Evolutionary conservation across 257 asterid species (phyloP), one percentile per base, ranked within the genome.

Genomic region (Solanum lignicaule): DNA sequence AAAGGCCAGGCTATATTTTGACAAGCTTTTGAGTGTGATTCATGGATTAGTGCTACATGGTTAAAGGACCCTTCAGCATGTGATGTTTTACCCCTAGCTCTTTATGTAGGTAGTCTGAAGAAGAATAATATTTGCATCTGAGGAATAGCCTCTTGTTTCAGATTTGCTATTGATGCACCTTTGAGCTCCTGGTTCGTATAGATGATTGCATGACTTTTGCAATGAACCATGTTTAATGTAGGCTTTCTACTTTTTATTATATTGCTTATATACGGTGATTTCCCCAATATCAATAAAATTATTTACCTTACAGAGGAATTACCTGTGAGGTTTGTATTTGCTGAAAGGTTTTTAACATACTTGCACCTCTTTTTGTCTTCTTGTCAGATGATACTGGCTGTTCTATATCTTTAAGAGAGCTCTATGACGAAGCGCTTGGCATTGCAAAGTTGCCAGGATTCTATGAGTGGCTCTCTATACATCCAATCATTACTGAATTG

Each of bases 391-490:
- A 87, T 91, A 93, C 89, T 88, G 91, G 87, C 88, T 88, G 88
- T 76, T 79, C 84, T 60, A 90, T 89, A 76, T 89, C 93, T 93
- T 88, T 92, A 33, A 87, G 87, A 85, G 93, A 93, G 92, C 95
- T 95, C 72, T 92, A 93, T 69, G 92, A 90, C 82, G 91, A 89
- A 36, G 97, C 95, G 46, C 94, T 97, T 90, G 99, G 99, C 84
- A 72, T 97, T 43, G 99, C 99, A 13, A 97, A 97, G 86, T 86
- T 97, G 90, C 93, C 96, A 11, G 99, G 99, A 83, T 97, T 97
- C 91, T 89, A 93, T 89, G 98, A 97, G 91, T 97, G 99, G 99
- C 99, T 97, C 68, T 93, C 95, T 52, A 91, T 94, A 69, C 99
- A 97, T 92, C 99, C 99, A 84, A 93, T 94, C 60, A 87, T 93